Base-by-base conservation (phyloP, 2,329 filamentous ascomycete genomes). In the Epichloe festucae region DNA sequence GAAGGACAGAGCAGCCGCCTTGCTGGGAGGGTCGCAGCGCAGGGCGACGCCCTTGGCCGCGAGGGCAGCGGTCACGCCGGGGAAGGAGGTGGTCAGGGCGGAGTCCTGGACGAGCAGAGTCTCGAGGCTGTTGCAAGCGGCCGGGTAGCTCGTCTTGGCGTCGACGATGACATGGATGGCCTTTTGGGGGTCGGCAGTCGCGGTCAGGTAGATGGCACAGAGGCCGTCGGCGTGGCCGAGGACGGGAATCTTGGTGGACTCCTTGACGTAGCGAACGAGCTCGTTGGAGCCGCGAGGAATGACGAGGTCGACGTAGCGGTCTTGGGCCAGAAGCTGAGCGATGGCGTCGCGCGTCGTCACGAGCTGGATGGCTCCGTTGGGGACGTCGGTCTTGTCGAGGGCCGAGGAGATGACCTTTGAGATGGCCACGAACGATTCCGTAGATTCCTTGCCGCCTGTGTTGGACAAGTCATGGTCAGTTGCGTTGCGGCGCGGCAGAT, bases 181-280 rank as follows among this genome's bases (percentile, higher is more conserved):
- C 70, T 87, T 84, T 43, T 76, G 71, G 40, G 75, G 69, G 60
- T 94, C 84, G 46, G 87, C 90, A 53, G 89, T 87, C 11, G 76
- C 74, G 61, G 93, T 86, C 49, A 98, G 76, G 68, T 93, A 98
- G 56, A 89, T 81, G 55, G 82, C 79, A 71, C 93, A 98, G 53
- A 97, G 77, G 38, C 93, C 93, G 65, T 98, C 93, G 23, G 93
- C 93, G 65, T 98, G 93, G 55, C 93, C 93, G 23, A 98, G 81
- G 1, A 98, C 93, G 2, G 93, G 93, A 60, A 98, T 97, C 63
- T 88, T 88, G 49, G 93, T 96, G 57, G 85, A 85, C 44, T 82
- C 78, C 69, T 97, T 96, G 69, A 96, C 89, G 68, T 88, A 88
- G 53, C 86, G 79, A 41, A 96, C 90, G 8, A 96, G 79, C 50